These are phyloP conservation scores for Penicillium malachiteum DNA, from an alignment of 495 filamentous ascomycete species.

Conservation along the genomic window DNA sequence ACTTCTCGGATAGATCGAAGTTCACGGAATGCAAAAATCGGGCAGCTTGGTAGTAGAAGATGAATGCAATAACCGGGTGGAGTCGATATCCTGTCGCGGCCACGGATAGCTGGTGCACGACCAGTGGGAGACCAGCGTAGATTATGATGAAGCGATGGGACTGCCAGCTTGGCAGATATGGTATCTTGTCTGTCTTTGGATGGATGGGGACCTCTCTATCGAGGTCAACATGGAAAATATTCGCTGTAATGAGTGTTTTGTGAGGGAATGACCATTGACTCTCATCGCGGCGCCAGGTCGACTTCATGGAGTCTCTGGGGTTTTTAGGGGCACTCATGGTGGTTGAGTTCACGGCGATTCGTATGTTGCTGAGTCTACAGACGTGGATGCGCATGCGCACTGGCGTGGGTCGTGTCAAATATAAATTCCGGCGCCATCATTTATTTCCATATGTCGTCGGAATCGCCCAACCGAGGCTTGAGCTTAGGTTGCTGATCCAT, in stretches of 20 bases:
- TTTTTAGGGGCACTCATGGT: constrained; percentile 14
- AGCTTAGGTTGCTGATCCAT: background rate
- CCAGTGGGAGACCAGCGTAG: constrained; percentile 22
- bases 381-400: no score
- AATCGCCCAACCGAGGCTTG: background rate
- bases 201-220: constrained; percentile 25
- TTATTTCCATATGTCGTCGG: background rate
- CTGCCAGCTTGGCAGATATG: constrained; percentile 20
- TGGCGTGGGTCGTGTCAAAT: no score
- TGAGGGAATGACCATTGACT: constrained; percentile 23
- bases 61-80: constrained; percentile 13
- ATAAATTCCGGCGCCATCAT: no score
- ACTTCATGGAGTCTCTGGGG: constrained; percentile 35
- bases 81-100: constrained; percentile 13
- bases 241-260: constrained; percentile 20
- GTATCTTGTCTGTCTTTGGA: constrained; percentile 30
- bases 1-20: constrained; percentile 21
- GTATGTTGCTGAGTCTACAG: no score
- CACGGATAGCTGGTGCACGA: constrained; percentile 26
- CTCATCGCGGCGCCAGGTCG: constrained; percentile 31
- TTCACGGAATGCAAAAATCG: constrained; percentile 22
- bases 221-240: constrained; percentile 23
- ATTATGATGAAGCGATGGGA: constrained; percentile 24
- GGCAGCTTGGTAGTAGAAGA: constrained; percentile 26
- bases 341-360: no score